Conservation (phyloP, 192 early-diverging fungal species). For the Gonapodya sp. region DNA sequence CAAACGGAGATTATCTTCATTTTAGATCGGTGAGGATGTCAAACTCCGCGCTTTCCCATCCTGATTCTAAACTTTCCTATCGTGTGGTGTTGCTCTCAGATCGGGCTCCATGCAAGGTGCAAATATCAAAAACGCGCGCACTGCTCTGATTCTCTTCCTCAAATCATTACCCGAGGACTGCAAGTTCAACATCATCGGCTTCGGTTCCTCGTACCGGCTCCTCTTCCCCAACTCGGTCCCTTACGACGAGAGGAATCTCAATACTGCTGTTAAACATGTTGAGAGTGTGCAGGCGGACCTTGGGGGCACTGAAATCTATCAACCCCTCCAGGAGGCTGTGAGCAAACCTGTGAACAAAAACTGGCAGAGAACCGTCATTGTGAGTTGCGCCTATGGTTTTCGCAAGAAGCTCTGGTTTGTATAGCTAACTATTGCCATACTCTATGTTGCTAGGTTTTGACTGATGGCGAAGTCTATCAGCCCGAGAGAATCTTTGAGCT, state of each 20-base stretch:
- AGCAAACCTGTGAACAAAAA: not conserved
- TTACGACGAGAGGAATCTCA: constrained; percentile 26
- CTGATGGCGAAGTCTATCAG: constrained; percentile 27
- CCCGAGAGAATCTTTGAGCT: constrained; percentile 25
- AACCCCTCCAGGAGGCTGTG: constrained; percentile 23
- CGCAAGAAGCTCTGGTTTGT: too few species aligned
- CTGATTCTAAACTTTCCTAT: constrained; percentile 14
- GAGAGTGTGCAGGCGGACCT: constrained; percentile 25
- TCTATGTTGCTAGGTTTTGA: not conserved
- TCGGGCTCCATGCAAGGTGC: constrained; percentile 42
- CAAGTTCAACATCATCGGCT: constrained; percentile 38
- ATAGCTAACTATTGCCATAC: too few species aligned
- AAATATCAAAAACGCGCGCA: constrained; percentile 23
- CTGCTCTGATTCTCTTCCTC: constrained; percentile 33
- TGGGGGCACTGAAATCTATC: constrained; percentile 39
- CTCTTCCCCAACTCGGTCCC: constrained; percentile 27
- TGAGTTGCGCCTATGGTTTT: not conserved
- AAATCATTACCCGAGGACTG: constrained; percentile 31
- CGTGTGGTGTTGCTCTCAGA: constrained; percentile 17
- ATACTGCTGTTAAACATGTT: constrained; percentile 22
- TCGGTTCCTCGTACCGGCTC: constrained; percentile 22
- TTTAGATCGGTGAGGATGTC: constrained; percentile 26
- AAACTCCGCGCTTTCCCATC: constrained; percentile 13
- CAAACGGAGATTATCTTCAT: constrained; percentile 31
- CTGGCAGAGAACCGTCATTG: not conserved